Conservation (phyloP, 1,139 yeast species). For the Yarrowia galli region DNA sequence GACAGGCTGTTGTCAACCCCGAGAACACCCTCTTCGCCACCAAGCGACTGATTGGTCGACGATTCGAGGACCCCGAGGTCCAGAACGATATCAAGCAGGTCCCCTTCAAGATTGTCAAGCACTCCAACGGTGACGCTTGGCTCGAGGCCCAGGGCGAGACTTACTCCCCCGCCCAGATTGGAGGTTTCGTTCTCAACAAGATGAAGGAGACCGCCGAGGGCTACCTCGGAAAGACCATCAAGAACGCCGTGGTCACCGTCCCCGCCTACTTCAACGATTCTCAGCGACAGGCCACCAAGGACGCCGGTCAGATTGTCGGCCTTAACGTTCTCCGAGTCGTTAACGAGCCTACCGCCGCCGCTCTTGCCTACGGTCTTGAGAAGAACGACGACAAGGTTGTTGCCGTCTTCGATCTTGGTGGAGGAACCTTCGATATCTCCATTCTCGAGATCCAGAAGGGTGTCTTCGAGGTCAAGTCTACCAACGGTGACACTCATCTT, state of each 20-base stretch:
- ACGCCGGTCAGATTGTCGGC: constrained; percentile 98
- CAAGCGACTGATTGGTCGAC: constrained; percentile 97
- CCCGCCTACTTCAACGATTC: constrained; percentile 99
- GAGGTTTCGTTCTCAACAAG: constrained; percentile 95
- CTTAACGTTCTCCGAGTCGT: constrained; percentile 95
- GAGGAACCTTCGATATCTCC: constrained; percentile 89
- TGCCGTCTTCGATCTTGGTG: constrained; percentile 88
- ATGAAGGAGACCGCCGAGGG: constrained; percentile 97
- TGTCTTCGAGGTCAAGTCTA: constrained; percentile 86
- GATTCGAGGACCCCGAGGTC: constrained; percentile 94
- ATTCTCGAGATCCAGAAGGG: constrained; percentile 86
- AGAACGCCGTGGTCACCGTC: constrained; percentile 94
- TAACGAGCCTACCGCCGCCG: constrained; percentile 99
- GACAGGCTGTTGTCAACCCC: constrained; percentile 99
- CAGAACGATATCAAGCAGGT: constrained; percentile 97
- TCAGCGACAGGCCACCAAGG: constrained; percentile 98
- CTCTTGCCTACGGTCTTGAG: constrained; percentile 96
- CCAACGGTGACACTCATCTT: constrained; percentile 89
- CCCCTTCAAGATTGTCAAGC: constrained; percentile 96
- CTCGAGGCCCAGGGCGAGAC: constrained; percentile 93
- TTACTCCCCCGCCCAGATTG: constrained; percentile 94
- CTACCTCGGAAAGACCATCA: constrained; percentile 81
- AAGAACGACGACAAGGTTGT: constrained; percentile 75
- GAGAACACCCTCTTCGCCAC: constrained; percentile 98
- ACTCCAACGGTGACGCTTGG: constrained; percentile 98